Base-by-base conservation (phyloP, 768 basidiomycete genomes). In the Boletus pseudopeckii region DNA sequence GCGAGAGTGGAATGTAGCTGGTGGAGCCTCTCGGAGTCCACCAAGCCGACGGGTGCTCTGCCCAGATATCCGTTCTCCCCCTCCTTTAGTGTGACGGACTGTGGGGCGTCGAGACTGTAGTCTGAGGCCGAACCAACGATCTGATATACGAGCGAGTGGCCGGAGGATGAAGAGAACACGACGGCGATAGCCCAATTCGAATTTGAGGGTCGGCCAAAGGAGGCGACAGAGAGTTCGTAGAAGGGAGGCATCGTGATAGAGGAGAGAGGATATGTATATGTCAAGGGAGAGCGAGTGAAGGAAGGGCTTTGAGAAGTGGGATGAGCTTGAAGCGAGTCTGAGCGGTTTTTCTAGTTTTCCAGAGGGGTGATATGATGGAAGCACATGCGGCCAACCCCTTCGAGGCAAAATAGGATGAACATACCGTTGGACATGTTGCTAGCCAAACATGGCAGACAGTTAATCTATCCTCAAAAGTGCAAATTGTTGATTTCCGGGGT, bases 401-500 rank as follows among this genome's bases (percentile, higher is more conserved):
- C 53, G 41, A 56, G 56, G 24, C 45, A 51, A 66, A 54, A 60
- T 61, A 39, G 53, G 55, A 60, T 54, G 53, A 45, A 47, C 53
- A 63, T 53, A 54, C 54, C 34, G 38, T 41, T 33, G 40, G 52
- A 56, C 36, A 56, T 46, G 50, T 24, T 55, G 30, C 54, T 59
- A 52, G 50, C 62, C 64, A 58, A 62, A 70, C 47, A 48, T 42
- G 62, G 62, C 11, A 46, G 46, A 53, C 24, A 30, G 30, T 47
- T 59, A 71, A 70, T 70, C 58, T 70, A 71, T 46, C 68, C 68
- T 33, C 48, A 71, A 68, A 65, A 53, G 68, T 71, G 56, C 37
- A 72, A 66, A 70, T 70, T 65, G 54, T 38, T 5, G 55, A 64
- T 57, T 65, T 54, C 55, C 53, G 57, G 60, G 65, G 66, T 49